phyloP scores from a whole-genome alignment of 768 basidiomycete species.

The Lanmaoa rubissima region DNA sequence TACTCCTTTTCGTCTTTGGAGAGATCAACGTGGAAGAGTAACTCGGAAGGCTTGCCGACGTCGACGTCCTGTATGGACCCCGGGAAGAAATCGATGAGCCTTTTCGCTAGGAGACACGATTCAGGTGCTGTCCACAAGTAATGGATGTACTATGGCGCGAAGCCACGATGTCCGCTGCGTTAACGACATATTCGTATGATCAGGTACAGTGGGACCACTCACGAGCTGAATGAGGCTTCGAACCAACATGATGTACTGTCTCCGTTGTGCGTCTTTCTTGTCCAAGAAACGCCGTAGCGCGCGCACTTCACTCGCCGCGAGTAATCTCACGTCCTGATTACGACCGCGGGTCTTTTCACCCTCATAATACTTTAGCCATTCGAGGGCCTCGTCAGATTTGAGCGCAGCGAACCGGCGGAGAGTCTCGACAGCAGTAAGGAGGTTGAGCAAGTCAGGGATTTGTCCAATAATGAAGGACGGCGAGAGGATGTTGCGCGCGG shows the following conservation, averaged over 20 bases:
- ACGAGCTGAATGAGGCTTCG: constrained; percentile 23
- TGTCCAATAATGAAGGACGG: constrained; percentile 32
- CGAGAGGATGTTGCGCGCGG: constrained; percentile 28
- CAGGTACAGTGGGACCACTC: background rate
- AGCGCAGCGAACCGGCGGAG: constrained; percentile 19
- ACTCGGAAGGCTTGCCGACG: constrained; percentile 11
- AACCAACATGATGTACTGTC: constrained; percentile 25
- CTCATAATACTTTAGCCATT: constrained; percentile 27
- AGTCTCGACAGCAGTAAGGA: constrained; percentile 22
- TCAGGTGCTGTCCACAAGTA: constrained; percentile 30
- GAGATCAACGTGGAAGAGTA: constrained; percentile 26
- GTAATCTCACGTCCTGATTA: constrained; percentile 14
- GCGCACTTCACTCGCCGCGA: constrained; percentile 18
- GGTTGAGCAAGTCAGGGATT: constrained; percentile 30
- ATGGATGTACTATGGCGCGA: constrained; percentile 24
- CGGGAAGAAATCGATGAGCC: constrained; percentile 30
- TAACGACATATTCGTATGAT: background rate
- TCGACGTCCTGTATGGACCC: constrained; percentile 18
- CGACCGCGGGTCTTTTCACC: constrained; percentile 1
- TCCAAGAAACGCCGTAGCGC: constrained; percentile 10
- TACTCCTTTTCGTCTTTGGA: constrained; percentile 21
- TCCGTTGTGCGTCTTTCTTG: constrained; percentile 14
- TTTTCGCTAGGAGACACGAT: constrained; percentile 19
- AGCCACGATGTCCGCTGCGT: background rate
- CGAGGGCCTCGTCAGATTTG: constrained; percentile 21